phyloP scores from a whole-genome alignment of 164 flowering plant species.

The Annona cherimola region DNA sequence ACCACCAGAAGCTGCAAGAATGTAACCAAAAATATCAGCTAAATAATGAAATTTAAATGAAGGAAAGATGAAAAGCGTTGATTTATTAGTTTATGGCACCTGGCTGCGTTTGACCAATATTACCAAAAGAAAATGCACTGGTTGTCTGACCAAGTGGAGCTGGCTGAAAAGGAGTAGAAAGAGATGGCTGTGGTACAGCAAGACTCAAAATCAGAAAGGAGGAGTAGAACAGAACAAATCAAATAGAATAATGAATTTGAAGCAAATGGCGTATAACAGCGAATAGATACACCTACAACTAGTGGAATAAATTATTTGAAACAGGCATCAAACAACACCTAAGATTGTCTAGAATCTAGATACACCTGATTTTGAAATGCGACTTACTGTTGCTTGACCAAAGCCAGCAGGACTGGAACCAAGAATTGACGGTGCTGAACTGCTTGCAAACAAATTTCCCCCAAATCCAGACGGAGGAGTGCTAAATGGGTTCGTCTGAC shows the following conservation, averaged over 20 bases:
- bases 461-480: constrained; percentile 60
- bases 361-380: neutral
- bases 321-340: neutral
- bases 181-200: constrained; percentile 37
- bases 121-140: constrained; percentile 43
- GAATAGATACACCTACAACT: neutral
- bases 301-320: neutral
- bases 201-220: neutral
- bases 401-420: constrained; percentile 35
- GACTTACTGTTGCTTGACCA: constrained; percentile 67
- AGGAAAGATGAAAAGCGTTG: neutral
- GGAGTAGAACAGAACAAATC: neutral
- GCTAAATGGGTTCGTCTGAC: constrained; percentile 44
- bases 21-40: constrained; percentile 8
- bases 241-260: neutral
- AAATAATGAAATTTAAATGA: neutral
- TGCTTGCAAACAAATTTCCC: constrained; percentile 49
- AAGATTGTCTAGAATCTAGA: neutral
- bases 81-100: constrained; percentile 26
- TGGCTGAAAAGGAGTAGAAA: constrained; percentile 48
- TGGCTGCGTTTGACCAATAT: constrained; percentile 59
- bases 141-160: constrained; percentile 49
- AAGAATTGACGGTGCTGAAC: constrained; percentile 36
- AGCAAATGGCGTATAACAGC: too few species aligned
- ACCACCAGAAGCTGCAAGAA: constrained; percentile 39